Percentiles rank a stretch among this genome's conserved stretches.
phyloP scores from a whole-genome alignment of 2,329 filamentous ascomycete genomes.

The Albophoma yamanashiensis region DNA sequence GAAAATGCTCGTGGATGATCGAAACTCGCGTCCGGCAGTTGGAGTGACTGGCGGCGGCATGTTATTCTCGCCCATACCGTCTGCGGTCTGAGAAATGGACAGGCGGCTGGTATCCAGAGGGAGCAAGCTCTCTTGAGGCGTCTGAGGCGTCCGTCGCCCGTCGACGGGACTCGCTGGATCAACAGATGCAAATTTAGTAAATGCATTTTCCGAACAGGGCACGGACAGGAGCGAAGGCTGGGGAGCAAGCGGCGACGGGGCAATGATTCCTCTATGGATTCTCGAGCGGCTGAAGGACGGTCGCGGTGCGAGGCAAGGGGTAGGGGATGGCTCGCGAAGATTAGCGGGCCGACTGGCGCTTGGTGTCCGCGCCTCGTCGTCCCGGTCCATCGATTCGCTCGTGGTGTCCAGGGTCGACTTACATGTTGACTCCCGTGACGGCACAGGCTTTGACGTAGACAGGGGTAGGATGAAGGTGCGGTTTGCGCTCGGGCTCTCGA shows the following conservation, averaged over 20 bases:
- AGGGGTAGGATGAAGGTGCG: constrained; percentile 29
- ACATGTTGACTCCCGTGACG: constrained; percentile 30
- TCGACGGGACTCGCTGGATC: constrained; percentile 52
- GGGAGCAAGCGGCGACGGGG: constrained; percentile 22
- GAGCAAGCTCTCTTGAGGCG: constrained; percentile 63
- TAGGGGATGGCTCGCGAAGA: constrained; percentile 18
- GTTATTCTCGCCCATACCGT: constrained; percentile 20
- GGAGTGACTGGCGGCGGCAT: constrained; percentile 64
- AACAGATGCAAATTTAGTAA: constrained; percentile 38
- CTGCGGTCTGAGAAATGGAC: constrained; percentile 60
- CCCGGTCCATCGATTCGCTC: constrained; percentile 4
- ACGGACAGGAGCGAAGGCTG: constrained; percentile 15
- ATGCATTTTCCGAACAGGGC: constrained; percentile 23
- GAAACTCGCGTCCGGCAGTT: constrained; percentile 47
- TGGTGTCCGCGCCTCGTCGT: constrained; percentile 6
- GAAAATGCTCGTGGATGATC: constrained; percentile 40
- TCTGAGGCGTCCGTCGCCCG: constrained; percentile 57
- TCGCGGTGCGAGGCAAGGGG: constrained; percentile 21
- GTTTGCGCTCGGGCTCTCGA: constrained; percentile 38
- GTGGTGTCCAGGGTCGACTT: constrained; percentile 24
- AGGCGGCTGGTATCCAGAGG: constrained; percentile 74
- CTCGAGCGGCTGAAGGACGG: constrained; percentile 26
- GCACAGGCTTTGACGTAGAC: constrained; percentile 27
- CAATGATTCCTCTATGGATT: constrained; percentile 17
- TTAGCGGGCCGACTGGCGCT: constrained; percentile 13